Evolutionary conservation across 2,329 filamentous ascomycete species (phyloP), one percentile per base, ranked within the genome.

Genomic region (Septoria linicola): DNA sequence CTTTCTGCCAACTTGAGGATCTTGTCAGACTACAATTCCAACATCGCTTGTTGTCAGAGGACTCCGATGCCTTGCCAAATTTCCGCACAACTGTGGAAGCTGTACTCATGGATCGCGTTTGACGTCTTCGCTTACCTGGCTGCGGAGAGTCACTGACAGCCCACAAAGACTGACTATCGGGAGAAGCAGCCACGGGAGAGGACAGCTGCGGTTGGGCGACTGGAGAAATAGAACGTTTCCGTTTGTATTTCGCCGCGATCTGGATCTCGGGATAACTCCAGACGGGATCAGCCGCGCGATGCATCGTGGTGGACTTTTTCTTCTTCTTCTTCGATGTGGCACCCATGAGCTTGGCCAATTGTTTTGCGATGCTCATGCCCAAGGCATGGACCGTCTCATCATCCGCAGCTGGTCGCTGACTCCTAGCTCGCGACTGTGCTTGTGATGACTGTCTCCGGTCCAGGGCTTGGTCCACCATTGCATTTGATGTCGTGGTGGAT

Each of bases 331-430:
- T 52, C 34, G 55, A 32, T 16, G 40, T 41, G 8, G 49, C 47
- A 13, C 53, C 45, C 51, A 69, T 66, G 35, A 66, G 62, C 17
- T 63, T 53, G 3, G 66, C 64, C 41, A 70, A 62, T 45, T 68
- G 65, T 14, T 61, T 60, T 7, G 68, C 68, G 35, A 70, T 69
- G 41, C 58, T 67, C 41, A 63, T 60, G 25, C 68, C 65, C 8
- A 71, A 57, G 8, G 62, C 60, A 42, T 68, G 55, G 32, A 70
- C 65, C n/a, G 59, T 60, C 11, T 62, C 56, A 8, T 60, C 42
- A 25, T 64, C 60, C 16, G 60, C 39, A 25, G 42, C 25, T 21
- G 54, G 44, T 8, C 58, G 42, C 41, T 57, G 48, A 8, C 45
- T 32, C 8, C 32, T 39, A 16, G 11, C 21, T 36, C 36, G 41